Conservation (phyloP, 73 alveolate genomes). For the Blepharisma stoltei region DNA sequence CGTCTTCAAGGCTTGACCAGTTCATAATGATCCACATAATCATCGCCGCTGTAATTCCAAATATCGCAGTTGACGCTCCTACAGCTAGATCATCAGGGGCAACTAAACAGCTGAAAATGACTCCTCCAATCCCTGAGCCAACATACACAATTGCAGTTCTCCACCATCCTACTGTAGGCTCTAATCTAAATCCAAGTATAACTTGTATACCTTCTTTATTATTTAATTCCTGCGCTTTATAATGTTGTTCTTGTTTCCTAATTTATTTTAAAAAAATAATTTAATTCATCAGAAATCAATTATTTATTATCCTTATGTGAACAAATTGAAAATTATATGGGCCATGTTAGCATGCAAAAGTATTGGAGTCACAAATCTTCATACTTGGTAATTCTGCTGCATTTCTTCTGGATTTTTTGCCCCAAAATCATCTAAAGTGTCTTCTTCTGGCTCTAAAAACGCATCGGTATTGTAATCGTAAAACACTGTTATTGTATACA, state of each 20-base stretch:
- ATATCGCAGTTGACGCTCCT: slow-evolving; percentile 48
- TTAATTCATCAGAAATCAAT: too few relatives aligned
- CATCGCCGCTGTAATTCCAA: slow-evolving; percentile 37
- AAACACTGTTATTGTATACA: slow-evolving; percentile 41
- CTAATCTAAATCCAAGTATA: slow-evolving; percentile 43
- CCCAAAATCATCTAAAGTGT: slow-evolving; percentile 36
- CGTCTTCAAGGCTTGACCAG: slow-evolving; percentile 26
- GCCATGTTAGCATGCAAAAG: slow-evolving; percentile 61
- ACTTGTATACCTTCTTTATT: too few relatives aligned
- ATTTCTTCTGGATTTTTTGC: slow-evolving; percentile 44
- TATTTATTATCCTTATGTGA: too few relatives aligned
- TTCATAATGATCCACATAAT: slow-evolving; percentile 39
- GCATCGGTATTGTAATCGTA: slow-evolving; percentile 32
- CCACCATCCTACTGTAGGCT: slow-evolving; percentile 39
- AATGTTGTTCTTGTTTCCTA: too few relatives aligned
- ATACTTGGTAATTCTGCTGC: slow-evolving; percentile 33
- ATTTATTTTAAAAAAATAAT: too few relatives aligned
- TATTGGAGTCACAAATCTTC: slow-evolving; percentile 72
- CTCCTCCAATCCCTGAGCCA: slow-evolving; percentile 46
- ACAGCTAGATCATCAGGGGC: slow-evolving; percentile 39
- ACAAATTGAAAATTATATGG: slow-evolving; percentile 58
- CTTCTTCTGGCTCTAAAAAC: slow-evolving; percentile 36
- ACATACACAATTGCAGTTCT: slow-evolving; percentile 40
- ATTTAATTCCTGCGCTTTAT: too few relatives aligned
- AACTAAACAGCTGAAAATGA: slow-evolving; percentile 39